These are phyloP conservation scores for Leptodermis oblonga DNA, from an alignment of 257 asterid genomes.

Conservation along the genomic window DNA sequence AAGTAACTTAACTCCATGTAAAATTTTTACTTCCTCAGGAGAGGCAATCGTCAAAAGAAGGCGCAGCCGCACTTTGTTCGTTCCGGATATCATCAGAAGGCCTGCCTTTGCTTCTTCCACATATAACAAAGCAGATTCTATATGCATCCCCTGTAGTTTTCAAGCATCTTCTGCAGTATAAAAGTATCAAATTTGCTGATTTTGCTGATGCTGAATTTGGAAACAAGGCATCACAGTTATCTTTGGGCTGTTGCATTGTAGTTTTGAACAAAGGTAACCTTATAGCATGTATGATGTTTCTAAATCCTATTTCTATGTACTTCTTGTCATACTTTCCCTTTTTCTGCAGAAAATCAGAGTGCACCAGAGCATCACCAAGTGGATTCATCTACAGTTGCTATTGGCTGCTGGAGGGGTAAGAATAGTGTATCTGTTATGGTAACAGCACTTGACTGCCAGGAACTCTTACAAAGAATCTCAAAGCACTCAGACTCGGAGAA, in stretches of 20 bases:
- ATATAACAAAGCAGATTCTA: constrained; percentile 72
- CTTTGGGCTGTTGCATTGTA: constrained; percentile 80
- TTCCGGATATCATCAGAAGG: constrained; percentile 99
- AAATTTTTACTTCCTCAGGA: constrained; percentile 43
- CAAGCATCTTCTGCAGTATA: constrained; percentile 76
- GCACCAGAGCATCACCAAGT: constrained; percentile 34
- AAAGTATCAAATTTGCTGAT: constrained; percentile 66
- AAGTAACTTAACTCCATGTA: neutral
- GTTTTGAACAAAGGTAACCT: constrained; percentile 62
- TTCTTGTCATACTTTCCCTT: constrained; percentile 3
- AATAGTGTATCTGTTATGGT: constrained; percentile 77
- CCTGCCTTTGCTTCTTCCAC: constrained; percentile 81
- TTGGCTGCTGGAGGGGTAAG: constrained; percentile 93
- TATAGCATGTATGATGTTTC: constrained; percentile 1
- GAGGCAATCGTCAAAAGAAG: constrained; percentile 86
- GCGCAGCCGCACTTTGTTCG: constrained; percentile 58
- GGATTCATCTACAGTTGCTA: constrained; percentile 56
- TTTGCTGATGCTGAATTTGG: constrained; percentile 58
- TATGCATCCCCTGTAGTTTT: constrained; percentile 68
- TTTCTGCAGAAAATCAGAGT: constrained; percentile 40
- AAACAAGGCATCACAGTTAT: constrained; percentile 60
- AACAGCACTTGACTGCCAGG: constrained; percentile 70
- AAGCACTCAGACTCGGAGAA: constrained; percentile 26
- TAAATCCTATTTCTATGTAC: neutral
- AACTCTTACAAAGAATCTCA: constrained; percentile 63